These are phyloP conservation scores for Termitomyces sp. DNA, from an alignment of 768 basidiomycete species.

Conservation along the genomic window DNA sequence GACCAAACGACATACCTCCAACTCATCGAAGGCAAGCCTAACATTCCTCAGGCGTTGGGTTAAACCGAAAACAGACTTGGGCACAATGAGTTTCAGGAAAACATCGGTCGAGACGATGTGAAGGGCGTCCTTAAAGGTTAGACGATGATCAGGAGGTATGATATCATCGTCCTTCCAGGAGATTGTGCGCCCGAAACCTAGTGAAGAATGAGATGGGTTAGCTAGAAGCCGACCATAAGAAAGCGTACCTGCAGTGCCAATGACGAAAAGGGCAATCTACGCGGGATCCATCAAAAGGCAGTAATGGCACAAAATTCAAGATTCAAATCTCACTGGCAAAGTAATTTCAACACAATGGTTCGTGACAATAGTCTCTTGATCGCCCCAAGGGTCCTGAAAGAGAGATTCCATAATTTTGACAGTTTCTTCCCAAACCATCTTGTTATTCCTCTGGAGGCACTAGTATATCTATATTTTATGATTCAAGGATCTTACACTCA, in stretches of 20 bases:
- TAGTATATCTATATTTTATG: background rate
- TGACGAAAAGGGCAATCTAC: conserved; percentile 51
- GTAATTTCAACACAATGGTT: conserved; percentile 49
- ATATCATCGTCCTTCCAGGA: conserved; percentile 38
- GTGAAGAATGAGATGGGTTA: background rate
- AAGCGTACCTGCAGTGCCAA: conserved; percentile 43
- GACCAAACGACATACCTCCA: conserved; percentile 25
- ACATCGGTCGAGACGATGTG: conserved; percentile 34
- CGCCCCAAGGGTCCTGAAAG: conserved; percentile 43
- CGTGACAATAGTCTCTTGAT: conserved; percentile 29
- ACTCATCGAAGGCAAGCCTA: conserved; percentile 34
- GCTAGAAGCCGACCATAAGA: background rate
- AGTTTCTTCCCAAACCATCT: conserved; percentile 44
- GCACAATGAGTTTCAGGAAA: conserved; percentile 30
- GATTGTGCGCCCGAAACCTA: conserved; percentile 47
- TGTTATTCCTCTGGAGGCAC: conserved; percentile 33
- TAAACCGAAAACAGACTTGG: conserved; percentile 31
- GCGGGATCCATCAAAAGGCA: conserved; percentile 5
- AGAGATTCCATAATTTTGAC: conserved; percentile 35
- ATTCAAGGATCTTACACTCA: conserved; percentile 14
- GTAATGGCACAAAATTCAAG: background rate
- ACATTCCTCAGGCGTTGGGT: conserved; percentile 26
- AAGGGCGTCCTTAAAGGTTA: conserved; percentile 45
- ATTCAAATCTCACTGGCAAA: conserved; percentile 33
- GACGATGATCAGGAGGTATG: conserved; percentile 34